Evolutionary conservation across 2,329 filamentous ascomycete species (phyloP).

Genomic region (Periconia macrospinosa): DNA sequence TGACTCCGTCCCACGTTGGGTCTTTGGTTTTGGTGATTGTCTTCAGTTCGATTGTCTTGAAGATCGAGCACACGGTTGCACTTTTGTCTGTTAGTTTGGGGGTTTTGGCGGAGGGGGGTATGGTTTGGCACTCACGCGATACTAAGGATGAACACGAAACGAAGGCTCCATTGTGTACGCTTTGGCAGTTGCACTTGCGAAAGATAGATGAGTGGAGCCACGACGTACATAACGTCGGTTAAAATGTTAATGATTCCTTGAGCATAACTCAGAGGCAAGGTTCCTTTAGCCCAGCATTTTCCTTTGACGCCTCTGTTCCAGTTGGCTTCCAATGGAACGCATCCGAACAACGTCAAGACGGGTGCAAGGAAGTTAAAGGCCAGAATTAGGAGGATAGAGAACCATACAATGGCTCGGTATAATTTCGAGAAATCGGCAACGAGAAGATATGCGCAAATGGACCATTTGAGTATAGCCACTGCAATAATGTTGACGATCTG

Average conservation of each 20-base stretch:
- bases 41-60: slow-evolving; percentile 4
- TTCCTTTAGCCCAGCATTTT: background rate
- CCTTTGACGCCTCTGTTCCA: slow-evolving; percentile 5
- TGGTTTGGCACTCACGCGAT: slow-evolving; percentile 5
- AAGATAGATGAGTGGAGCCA: slow-evolving; percentile 8
- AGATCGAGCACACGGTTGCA: slow-evolving; percentile 5
- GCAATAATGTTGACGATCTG: slow-evolving; percentile 30
- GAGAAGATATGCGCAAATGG: slow-evolving; percentile 12
- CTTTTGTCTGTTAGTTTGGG: background rate
- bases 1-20: background rate
- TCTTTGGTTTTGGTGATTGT: background rate
- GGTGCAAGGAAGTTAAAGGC: slow-evolving; percentile 8
- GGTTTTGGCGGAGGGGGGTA: background rate
- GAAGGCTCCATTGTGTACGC: slow-evolving; percentile 7
- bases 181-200: background rate
- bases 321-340: slow-evolving; percentile 1
- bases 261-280: slow-evolving; percentile 4
- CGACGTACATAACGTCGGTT: slow-evolving; percentile 6
- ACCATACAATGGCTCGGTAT: slow-evolving; percentile 2
- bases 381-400: slow-evolving; percentile 1
- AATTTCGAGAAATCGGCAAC: slow-evolving; percentile 7
- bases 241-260: slow-evolving; percentile 7
- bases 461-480: slow-evolving; percentile 18
- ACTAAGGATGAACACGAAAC: slow-evolving; percentile 5
- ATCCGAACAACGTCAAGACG: slow-evolving; percentile 3